These are phyloP conservation scores for Pythium apleroticum DNA, from an alignment of 352 stramenopile species.

Conservation along the genomic window DNA sequence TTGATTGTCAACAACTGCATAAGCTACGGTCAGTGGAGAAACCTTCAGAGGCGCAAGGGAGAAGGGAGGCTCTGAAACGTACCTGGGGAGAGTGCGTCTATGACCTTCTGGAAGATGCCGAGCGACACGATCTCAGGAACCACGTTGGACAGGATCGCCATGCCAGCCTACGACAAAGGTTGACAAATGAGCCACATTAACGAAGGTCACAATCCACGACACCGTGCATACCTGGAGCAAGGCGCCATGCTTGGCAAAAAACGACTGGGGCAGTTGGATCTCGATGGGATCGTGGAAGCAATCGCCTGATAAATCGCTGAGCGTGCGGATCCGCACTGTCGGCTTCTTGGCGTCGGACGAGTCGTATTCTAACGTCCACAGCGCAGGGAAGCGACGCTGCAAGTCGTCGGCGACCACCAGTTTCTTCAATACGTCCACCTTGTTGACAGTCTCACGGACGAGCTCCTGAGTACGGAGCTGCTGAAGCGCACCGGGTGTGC, in stretches of 20 bases:
- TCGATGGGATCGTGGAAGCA: conserved; percentile 32
- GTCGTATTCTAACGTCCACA: conserved; percentile 32
- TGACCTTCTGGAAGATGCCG: conserved; percentile 24
- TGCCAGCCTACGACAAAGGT: conserved; percentile 8
- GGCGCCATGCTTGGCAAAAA: conserved; percentile 18
- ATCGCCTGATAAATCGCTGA: conserved; percentile 28
- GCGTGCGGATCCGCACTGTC: conserved; percentile 12
- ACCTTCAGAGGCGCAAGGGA: no score
- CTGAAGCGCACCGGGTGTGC: conserved; percentile 17
- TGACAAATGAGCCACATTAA: neutral
- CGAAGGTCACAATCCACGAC: neutral
- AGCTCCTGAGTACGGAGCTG: conserved; percentile 16
- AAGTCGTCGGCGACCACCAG: conserved; percentile 15
- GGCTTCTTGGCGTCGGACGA: neutral
- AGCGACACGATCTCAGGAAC: conserved; percentile 21
- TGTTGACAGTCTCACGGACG: conserved; percentile 16
- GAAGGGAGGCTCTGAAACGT: no score
- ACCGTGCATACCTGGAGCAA: conserved; percentile 14
- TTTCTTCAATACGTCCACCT: conserved; percentile 19
- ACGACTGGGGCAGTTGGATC: conserved; percentile 13
- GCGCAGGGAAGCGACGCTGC: conserved; percentile 17
- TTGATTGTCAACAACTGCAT: conserved; percentile 11
- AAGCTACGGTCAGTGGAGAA: no score
- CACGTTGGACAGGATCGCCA: conserved; percentile 22
- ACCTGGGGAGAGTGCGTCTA: neutral